Evolutionary conservation across 2,329 filamentous ascomycete genomes (phyloP).

Genomic region (Coniochaeta sp.): DNA sequence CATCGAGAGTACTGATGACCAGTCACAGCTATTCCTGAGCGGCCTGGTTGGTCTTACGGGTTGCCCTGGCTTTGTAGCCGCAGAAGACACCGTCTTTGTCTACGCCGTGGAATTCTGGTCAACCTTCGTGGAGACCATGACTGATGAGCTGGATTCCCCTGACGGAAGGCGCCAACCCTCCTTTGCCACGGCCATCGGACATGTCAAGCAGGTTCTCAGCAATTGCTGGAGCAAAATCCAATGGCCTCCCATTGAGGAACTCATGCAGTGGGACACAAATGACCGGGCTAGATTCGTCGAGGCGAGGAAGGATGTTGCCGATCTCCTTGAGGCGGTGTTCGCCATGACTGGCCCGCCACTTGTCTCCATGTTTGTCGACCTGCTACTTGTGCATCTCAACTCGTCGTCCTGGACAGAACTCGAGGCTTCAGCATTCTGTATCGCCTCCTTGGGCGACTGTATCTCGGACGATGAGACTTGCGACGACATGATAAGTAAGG

Average conservation of each 20-base stretch:
- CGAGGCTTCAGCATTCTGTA: conserved; percentile 54
- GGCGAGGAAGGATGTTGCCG: conserved; percentile 70
- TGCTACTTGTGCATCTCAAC: conserved; percentile 42
- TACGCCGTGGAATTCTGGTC: conserved; percentile 76
- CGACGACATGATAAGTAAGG: conserved; percentile 49
- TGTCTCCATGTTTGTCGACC: conserved; percentile 47
- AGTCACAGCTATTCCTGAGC: conserved; percentile 44
- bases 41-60: conserved; percentile 59
- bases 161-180: conserved; percentile 40
- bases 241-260: conserved; percentile 51
- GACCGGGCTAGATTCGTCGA: conserved; percentile 61
- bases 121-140: conserved; percentile 63
- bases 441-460: conserved; percentile 61
- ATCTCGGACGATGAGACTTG: conserved; percentile 47
- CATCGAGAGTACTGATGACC: conserved; percentile 42
- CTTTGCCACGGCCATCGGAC: conserved; percentile 48
- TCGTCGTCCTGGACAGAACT: conserved; percentile 49
- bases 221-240: conserved; percentile 62
- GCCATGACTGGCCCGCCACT: conserved; percentile 49
- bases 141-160: conserved; percentile 47
- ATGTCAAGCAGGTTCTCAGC: conserved; percentile 57
- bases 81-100: conserved; percentile 68
- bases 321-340: conserved; percentile 67
- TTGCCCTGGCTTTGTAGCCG: conserved; percentile 57
- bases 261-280: conserved; percentile 61